Evolutionary conservation across 148 eudicot genomes (phyloP), one percentile per base, ranked within the genome.

Genomic region (Mesembryanthemum crystallinum): DNA sequence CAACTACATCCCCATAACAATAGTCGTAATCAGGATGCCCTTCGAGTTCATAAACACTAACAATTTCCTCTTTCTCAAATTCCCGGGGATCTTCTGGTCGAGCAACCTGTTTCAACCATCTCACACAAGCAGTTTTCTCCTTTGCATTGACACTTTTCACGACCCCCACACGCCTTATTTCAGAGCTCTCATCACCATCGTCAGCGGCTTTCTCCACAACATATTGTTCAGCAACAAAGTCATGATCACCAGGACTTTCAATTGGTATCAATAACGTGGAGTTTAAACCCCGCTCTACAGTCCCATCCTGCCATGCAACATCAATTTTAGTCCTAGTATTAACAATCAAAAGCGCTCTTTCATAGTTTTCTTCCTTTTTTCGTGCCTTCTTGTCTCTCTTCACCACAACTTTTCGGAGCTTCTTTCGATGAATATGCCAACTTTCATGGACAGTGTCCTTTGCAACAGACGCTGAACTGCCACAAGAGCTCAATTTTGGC

Each of bases 241-340:
- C 99, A 78, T 96, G 97, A 86, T 96, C 98, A 57, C 98, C 97
- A 32, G 99, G 99, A 74, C 87, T 92, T 68, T 96, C 98, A 55
- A 92, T 79, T 18, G 99, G 94, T 82, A 96, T 92, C 81, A 96
- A 75, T 82, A 79, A 63, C 18, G 90, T 81, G 37, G 99, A 92
- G 64, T 83, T 82, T 72, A 92, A 64, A 49, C 82, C 88, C 42
- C 57, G 78, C 76, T 79, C 83, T 69, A 79, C 81, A 21, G 82
- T 89, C 69, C 99, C 99, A 86, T 96, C 98, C 72, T 96, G 99
- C 99, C 98, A 96, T 37, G 87, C 90, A 77, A 96, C 98, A 79
- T 92, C 89, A 64, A 89, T 88, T 75, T 71, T 87, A 67, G 99
- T 88, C 75, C 76, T 87, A 20, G 88, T 89, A 76, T 87, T 91